A percentile compares a stretch with the other conserved stretches of the same genome.
phyloP scores from a whole-genome alignment of 306 rosid species.

The Cajanus cajan region DNA sequence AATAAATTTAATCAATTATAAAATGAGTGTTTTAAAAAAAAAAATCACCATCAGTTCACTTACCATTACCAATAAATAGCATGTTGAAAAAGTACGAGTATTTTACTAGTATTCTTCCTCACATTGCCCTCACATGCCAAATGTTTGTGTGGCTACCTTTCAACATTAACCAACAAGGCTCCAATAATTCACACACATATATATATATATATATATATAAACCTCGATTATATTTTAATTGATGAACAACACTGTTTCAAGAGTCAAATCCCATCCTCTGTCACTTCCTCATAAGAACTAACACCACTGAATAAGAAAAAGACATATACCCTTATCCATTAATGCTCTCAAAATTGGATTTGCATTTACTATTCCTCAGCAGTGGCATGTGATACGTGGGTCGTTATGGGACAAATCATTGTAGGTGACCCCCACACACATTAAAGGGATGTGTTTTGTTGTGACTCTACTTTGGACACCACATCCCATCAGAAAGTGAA shows the following conservation, averaged over 20 bases:
- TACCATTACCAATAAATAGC: too few relatives aligned
- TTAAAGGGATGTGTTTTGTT: conserved; percentile 20
- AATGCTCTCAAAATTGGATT: neutral
- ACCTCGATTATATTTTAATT: neutral
- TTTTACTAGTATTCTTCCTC: too few relatives aligned
- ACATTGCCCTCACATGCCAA: too few relatives aligned
- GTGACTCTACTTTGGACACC: neutral
- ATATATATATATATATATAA: too few relatives aligned
- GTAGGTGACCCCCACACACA: neutral
- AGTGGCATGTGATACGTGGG: neutral
- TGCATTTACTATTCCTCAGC: neutral
- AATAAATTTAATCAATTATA: too few relatives aligned
- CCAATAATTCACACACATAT: neutral
- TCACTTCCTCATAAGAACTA: neutral
- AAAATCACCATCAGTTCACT: too few relatives aligned
- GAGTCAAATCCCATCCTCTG: neutral
- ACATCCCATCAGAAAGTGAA: neutral
- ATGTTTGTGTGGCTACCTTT: too few relatives aligned
- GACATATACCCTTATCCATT: neutral
- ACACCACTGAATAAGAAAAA: neutral
- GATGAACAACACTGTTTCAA: neutral
- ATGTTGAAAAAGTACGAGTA: too few relatives aligned
- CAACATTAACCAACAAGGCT: neutral
- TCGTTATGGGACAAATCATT: conserved; percentile 9
- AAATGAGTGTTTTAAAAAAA: too few relatives aligned